Percentiles rank a stretch among this genome's conserved stretches.
These are phyloP conservation scores for Colletotrichum plurivorum DNA, from an alignment of 2,329 filamentous ascomycete species.

Conservation along the genomic window DNA sequence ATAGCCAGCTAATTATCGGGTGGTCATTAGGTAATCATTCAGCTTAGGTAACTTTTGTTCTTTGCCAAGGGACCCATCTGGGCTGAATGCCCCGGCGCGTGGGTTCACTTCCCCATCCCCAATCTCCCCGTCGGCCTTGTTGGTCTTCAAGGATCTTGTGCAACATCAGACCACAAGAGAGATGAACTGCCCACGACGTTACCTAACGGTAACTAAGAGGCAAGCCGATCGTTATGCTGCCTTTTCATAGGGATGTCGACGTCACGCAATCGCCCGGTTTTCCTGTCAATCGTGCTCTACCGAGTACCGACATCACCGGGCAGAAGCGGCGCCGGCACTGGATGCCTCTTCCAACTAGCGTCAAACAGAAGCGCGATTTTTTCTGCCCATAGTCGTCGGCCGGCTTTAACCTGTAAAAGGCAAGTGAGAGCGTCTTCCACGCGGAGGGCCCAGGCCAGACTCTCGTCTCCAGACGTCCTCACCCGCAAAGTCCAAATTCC, in stretches of 20 bases:
- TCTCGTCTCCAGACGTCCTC: not conserved
- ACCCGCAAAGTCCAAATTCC: not conserved
- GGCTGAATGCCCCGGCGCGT: not conserved
- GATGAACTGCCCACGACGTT: constrained; percentile 22
- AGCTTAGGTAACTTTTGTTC: not conserved
- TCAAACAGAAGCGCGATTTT: constrained; percentile 19
- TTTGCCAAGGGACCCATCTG: not conserved
- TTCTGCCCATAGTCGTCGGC: constrained; percentile 2
- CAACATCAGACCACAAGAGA: constrained; percentile 12
- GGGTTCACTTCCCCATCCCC: not conserved
- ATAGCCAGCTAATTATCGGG: too few species aligned
- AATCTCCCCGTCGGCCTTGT: not conserved
- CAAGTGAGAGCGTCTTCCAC: constrained; percentile 12
- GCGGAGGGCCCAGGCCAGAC: not conserved
- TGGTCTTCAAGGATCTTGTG: not conserved
- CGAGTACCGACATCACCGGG: not conserved
- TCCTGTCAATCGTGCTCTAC: constrained; percentile 6
- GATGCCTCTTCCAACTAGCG: constrained; percentile 26
- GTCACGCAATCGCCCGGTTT: constrained; percentile 8
- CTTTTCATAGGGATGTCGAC: not conserved
- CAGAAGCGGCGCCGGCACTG: not conserved
- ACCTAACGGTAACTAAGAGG: not conserved
- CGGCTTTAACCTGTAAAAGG: constrained; percentile 7
- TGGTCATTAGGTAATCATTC: too few species aligned
- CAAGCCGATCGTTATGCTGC: not conserved